phyloP scores from a whole-genome alignment of 169 alveolate genomes.

The Cryptosporidium felis region DNA sequence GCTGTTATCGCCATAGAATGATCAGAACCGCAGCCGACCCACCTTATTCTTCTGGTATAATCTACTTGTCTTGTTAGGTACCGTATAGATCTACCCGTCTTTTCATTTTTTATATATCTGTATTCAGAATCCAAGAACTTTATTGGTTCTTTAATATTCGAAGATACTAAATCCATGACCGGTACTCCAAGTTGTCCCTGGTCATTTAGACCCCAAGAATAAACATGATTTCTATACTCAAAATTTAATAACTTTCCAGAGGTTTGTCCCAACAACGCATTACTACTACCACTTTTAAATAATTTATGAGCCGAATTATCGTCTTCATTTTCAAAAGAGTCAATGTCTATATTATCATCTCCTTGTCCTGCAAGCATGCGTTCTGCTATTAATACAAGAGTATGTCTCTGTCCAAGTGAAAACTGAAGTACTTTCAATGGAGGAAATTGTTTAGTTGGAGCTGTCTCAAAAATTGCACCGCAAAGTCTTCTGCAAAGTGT shows the following conservation, averaged over 20 bases:
- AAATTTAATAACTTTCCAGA: conserved; percentile 64
- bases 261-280: conserved; percentile 56
- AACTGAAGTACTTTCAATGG: conserved; percentile 64
- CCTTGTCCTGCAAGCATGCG: conserved; percentile 63
- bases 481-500: conserved; percentile 66
- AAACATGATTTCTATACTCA: conserved; percentile 69
- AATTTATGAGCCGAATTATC: background rate
- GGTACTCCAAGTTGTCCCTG: conserved; percentile 62
- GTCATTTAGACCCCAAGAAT: conserved; percentile 66
- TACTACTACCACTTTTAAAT: background rate
- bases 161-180: conserved; percentile 25
- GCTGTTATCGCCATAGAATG: conserved; percentile 63
- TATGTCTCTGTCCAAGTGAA: conserved; percentile 63
- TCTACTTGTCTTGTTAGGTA: conserved; percentile 58
- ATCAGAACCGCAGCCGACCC: conserved; percentile 71
- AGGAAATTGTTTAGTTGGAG: conserved; percentile 70
- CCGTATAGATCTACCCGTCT: conserved; percentile 35
- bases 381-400: conserved; percentile 63
- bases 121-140: conserved; percentile 51
- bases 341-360: conserved; percentile 26
- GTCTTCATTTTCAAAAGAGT: conserved; percentile 24
- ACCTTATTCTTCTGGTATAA: conserved; percentile 64
- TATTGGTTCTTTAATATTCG: conserved; percentile 52
- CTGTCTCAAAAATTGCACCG: conserved; percentile 61
- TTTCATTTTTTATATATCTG: conserved; percentile 15